Percentiles rank a stretch among this genome's conserved stretches.
Conservation (phyloP, 257 asterid genomes). For the Scutellaria minor region DNA sequence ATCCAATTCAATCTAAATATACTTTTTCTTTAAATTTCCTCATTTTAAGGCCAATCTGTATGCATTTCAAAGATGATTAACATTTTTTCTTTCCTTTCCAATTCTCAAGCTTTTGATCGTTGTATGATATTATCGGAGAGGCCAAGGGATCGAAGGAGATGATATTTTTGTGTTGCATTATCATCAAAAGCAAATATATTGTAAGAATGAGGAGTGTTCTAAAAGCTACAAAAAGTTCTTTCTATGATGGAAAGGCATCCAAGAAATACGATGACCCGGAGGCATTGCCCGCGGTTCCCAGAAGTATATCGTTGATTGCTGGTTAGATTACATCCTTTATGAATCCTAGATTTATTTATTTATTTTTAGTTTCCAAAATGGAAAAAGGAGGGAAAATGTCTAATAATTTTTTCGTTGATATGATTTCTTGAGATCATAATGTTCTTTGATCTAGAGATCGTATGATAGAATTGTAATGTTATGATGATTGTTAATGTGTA, state of each 20-base stretch:
- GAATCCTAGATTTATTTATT: neutral
- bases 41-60: constrained; percentile 29
- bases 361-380: too few relatives aligned
- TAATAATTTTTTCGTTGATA: too few relatives aligned
- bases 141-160: neutral
- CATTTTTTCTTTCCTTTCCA: neutral
- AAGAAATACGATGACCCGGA: constrained; percentile 49
- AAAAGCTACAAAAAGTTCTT: constrained; percentile 62
- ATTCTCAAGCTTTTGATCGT: constrained; percentile 6
- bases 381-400: too few relatives aligned
- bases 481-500: too few relatives aligned
- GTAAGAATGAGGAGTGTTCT: constrained; percentile 58
- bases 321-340: constrained; percentile 46
- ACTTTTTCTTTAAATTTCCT: constrained; percentile 23
- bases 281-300: constrained; percentile 46
- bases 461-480: too few relatives aligned
- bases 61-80: constrained; percentile 16
- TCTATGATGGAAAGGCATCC: constrained; percentile 43
- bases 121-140: constrained; percentile 25
- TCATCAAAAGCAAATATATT: constrained; percentile 21
- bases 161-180: constrained; percentile 48
- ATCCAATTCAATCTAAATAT: too few relatives aligned
- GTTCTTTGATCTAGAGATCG: neutral
- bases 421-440: too few relatives aligned
- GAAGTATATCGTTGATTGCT: constrained; percentile 68